phyloP scores from a whole-genome alignment of 2,329 filamentous ascomycete genomes.

The Dothistroma pini region DNA sequence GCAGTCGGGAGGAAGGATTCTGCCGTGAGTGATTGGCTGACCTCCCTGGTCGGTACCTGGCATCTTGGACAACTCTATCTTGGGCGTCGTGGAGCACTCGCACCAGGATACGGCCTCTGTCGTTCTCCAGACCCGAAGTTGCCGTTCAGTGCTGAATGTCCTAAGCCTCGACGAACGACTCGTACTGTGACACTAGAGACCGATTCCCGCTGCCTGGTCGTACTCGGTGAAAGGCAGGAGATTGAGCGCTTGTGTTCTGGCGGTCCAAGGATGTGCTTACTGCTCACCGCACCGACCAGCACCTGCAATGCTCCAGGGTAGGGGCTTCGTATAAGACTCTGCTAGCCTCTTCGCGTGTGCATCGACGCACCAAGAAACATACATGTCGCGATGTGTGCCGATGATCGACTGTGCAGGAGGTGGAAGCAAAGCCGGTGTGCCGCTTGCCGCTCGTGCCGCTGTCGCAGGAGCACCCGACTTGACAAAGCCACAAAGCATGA shows the following conservation, averaged over 20 bases:
- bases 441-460: background rate
- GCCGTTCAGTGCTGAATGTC: background rate
- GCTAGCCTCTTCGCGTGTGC: background rate
- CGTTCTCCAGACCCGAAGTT: background rate
- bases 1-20: background rate
- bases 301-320: background rate
- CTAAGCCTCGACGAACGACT: background rate
- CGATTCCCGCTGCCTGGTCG: background rate
- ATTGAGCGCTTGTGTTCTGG: background rate
- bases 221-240: constrained; percentile 4
- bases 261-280: background rate
- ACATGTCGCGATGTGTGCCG: background rate
- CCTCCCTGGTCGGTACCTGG: background rate
- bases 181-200: background rate
- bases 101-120: background rate
- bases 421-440: background rate
- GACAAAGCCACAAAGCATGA: background rate
- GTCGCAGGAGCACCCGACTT: background rate
- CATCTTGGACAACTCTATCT: constrained; percentile 4
- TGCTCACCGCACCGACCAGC: background rate
- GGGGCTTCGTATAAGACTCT: background rate
- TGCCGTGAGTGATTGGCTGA: background rate
- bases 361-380: background rate
- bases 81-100: background rate
- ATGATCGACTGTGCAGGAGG: background rate